Conservation (phyloP, 2,329 filamentous ascomycete genomes). For the Sclerotinia sclerotiorum region DNA sequence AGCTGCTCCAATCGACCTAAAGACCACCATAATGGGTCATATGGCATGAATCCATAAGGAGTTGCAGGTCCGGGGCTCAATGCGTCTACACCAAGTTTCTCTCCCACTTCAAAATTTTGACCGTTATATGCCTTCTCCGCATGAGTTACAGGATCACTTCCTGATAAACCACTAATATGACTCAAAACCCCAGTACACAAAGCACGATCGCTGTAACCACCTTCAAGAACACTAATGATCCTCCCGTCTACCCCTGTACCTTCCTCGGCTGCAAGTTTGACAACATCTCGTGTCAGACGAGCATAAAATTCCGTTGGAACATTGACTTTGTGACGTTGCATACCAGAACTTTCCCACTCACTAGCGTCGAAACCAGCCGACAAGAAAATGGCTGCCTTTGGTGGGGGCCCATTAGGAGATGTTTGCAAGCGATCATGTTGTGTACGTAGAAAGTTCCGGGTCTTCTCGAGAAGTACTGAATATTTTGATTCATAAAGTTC, state of each 20-base stretch:
- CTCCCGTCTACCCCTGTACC: conserved; percentile 76
- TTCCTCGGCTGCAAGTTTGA: conserved; percentile 77
- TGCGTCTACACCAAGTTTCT: conserved; percentile 46
- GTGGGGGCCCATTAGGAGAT: conserved; percentile 56
- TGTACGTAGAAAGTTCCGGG: conserved; percentile 69
- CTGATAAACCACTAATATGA: conserved; percentile 80
- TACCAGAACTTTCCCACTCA: conserved; percentile 86
- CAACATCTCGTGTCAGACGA: conserved; percentile 80
- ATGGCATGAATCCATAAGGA: conserved; percentile 43
- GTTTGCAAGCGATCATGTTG: conserved; percentile 67
- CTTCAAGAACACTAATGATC: conserved; percentile 90
- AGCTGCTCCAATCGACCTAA: conserved; percentile 64
- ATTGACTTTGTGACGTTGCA: conserved; percentile 95
- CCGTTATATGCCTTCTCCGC: conserved; percentile 46
- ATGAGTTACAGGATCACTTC: conserved; percentile 48
- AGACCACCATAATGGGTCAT: conserved; percentile 74
- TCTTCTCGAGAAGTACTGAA: conserved; percentile 73
- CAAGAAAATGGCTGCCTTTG: conserved; percentile 87
- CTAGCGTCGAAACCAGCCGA: conserved; percentile 97
- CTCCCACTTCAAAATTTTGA: conserved; percentile 59
- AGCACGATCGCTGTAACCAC: conserved; percentile 92
- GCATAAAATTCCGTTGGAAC: conserved; percentile 98
- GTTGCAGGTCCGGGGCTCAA: conserved; percentile 22
- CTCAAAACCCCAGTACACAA: conserved; percentile 85
- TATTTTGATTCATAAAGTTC: conserved; percentile 80